A percentile compares a stretch with the other conserved stretches of the same genome.
These are phyloP conservation scores for Pezicula radicicola DNA, from an alignment of 2,329 filamentous ascomycete genomes.

Conservation along the genomic window DNA sequence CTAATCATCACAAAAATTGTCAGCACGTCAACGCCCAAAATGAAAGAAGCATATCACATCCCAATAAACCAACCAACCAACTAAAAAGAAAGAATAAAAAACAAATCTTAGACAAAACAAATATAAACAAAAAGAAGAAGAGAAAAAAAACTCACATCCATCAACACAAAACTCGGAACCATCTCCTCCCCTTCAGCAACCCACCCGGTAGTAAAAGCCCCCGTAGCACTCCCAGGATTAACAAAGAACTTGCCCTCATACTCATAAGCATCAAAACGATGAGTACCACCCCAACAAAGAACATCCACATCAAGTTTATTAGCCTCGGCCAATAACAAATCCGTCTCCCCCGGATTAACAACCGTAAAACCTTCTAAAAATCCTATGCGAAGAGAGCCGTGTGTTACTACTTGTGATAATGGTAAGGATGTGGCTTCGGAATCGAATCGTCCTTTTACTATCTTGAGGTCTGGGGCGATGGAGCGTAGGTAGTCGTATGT, in stretches of 20 bases:
- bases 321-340: conserved; percentile 64
- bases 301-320: conserved; percentile 68
- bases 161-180: conserved; percentile 89
- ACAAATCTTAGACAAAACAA: conserved; percentile 36
- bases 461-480: conserved; percentile 69
- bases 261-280: conserved; percentile 68
- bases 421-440: conserved; percentile 64
- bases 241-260: conserved; percentile 75
- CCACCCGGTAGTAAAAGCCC: conserved; percentile 59
- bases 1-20: conserved; percentile 39
- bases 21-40: conserved; percentile 11
- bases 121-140: neutral
- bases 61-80: neutral
- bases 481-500: conserved; percentile 79
- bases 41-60: neutral
- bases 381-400: conserved; percentile 62
- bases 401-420: conserved; percentile 63
- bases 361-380: conserved; percentile 68
- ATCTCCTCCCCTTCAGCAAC: conserved; percentile 64
- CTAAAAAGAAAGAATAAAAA: neutral
- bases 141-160: conserved; percentile 73
- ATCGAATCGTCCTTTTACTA: conserved; percentile 65
- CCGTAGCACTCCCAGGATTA: conserved; percentile 65
- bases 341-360: conserved; percentile 60
- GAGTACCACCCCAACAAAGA: conserved; percentile 66